A percentile compares a stretch with the other conserved stretches of the same genome.
Conservation (phyloP, 73 alveolate species). For the Paramecium biaurelia region DNA sequence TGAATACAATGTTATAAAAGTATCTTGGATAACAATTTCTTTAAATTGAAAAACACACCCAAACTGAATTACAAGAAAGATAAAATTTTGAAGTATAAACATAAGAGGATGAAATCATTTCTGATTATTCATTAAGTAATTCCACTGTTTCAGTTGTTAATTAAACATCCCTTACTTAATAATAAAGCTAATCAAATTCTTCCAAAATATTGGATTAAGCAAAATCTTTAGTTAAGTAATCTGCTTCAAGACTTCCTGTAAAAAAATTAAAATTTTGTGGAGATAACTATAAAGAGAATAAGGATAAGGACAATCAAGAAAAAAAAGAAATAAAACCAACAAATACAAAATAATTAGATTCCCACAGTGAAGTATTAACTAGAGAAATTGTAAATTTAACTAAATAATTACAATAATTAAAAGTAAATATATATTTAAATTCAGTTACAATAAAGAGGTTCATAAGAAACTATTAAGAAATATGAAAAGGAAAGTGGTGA, state of each 20-base stretch:
- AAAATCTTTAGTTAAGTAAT: not conserved
- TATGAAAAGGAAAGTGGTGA: conserved; percentile 41
- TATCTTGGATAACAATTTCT: conserved; percentile 4
- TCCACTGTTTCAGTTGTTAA: conserved; percentile 2
- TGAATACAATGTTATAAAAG: not conserved
- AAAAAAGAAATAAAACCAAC: not conserved
- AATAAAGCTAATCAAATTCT: not conserved
- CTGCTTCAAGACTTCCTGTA: conserved; percentile 17
- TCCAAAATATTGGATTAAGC: conserved; percentile 6
- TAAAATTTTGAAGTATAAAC: not conserved
- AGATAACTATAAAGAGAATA: conserved; percentile 40
- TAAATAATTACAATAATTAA: conserved; percentile 28
- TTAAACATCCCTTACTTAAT: not conserved
- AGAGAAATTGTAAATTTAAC: conserved; percentile 31
- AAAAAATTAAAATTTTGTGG: conserved; percentile 47
- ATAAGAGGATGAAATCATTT: not conserved
- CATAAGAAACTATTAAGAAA: conserved; percentile 47
- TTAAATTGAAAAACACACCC: not conserved
- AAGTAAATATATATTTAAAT: not conserved
- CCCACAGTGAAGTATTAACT: conserved; percentile 24
- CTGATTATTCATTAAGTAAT: conserved; percentile 49
- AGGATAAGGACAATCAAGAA: not conserved
- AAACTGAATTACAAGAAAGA: not conserved
- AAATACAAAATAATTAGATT: not conserved
- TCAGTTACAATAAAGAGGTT: not conserved